Evolutionary conservation across 1,139 yeast genomes (phyloP).

Genomic region (Pichia sp.): DNA sequence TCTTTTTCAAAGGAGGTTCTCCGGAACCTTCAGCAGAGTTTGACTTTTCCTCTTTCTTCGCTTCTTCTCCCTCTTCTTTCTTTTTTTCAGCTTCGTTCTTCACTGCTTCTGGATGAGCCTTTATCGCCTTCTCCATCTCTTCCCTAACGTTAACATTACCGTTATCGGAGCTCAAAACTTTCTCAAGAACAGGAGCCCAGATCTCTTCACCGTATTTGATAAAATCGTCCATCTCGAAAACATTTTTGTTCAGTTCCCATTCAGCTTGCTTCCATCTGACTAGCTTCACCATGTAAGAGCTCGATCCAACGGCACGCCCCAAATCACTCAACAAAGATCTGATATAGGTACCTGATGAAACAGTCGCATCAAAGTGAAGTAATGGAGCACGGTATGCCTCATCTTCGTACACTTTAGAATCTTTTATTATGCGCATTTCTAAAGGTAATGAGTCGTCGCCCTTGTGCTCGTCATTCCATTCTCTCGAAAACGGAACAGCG

Average conservation of each 20-base stretch:
- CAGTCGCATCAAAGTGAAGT: constrained; percentile 69
- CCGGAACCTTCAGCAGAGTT: too few relatives aligned
- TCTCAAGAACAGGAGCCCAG: constrained; percentile 64
- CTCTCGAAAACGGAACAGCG: constrained; percentile 53
- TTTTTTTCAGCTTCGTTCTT: constrained; percentile 7
- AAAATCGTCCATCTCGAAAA: constrained; percentile 64
- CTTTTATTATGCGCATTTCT: constrained; percentile 28
- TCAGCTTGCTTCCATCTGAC: constrained; percentile 73
- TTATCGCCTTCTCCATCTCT: constrained; percentile 25
- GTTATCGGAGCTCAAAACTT: constrained; percentile 42
- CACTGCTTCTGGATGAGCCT: constrained; percentile 15
- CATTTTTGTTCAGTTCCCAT: constrained; percentile 66
- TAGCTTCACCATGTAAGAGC: constrained; percentile 87
- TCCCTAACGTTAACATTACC: constrained; percentile 34
- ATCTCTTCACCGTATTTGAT: constrained; percentile 50
- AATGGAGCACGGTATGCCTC: constrained; percentile 50
- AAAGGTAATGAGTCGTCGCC: constrained; percentile 26
- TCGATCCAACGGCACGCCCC: constrained; percentile 74
- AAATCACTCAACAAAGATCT: constrained; percentile 85
- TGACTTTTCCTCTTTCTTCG: neutral
- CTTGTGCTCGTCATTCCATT: constrained; percentile 43
- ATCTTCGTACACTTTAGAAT: constrained; percentile 29
- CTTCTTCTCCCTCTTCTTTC: constrained; percentile 7
- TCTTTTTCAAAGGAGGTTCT: constrained; percentile 8
- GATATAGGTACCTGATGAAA: constrained; percentile 93